A percentile compares a stretch with the other conserved stretches of the same genome.
These are phyloP conservation scores for Pestalotiopsis sp. DNA, from an alignment of 2,329 filamentous ascomycete genomes.

Conservation along the genomic window DNA sequence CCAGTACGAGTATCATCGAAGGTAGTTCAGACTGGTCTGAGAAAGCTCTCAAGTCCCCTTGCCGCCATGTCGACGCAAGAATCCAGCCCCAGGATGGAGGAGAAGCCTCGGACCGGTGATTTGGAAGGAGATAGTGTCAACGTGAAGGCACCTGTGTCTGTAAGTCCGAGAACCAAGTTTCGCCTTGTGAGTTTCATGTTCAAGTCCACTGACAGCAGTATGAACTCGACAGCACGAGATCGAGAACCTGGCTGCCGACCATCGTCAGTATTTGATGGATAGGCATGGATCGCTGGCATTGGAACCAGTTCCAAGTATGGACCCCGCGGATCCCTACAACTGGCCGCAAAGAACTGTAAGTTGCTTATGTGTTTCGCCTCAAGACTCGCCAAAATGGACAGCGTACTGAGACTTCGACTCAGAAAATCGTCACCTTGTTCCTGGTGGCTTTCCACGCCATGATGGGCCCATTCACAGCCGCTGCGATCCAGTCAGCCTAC, in stretches of 20 bases:
- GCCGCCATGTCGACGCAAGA: not conserved
- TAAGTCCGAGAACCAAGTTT: not conserved
- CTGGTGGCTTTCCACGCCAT: slow-evolving; percentile 60
- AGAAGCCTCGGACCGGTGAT: not conserved
- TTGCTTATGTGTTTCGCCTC: not conserved
- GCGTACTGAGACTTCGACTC: not conserved
- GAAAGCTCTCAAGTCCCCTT: not conserved
- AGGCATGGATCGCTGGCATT: slow-evolving; percentile 57
- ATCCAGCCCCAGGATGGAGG: not conserved
- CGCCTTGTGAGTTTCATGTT: not conserved
- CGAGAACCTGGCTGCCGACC: slow-evolving; percentile 40
- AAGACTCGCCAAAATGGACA: not conserved
- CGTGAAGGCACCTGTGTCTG: not conserved
- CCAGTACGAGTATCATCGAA: not conserved
- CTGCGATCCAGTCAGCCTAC: slow-evolving; percentile 57
- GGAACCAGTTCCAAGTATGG: slow-evolving; percentile 53
- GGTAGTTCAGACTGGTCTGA: not conserved
- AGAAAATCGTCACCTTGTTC: slow-evolving; percentile 55
- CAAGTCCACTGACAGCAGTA: not conserved
- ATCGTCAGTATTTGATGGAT: slow-evolving; percentile 51
- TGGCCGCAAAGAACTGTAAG: slow-evolving; percentile 54
- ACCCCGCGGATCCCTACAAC: slow-evolving; percentile 57
- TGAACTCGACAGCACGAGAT: not conserved
- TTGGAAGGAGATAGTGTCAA: not conserved
- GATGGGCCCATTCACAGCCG: slow-evolving; percentile 59